A percentile compares a stretch with the other conserved stretches of the same genome.
These are phyloP conservation scores for Arabidopsis thaliana DNA, from an alignment of 345 rosid species.

Conservation along the genomic window TAIR10.1 NC_003070.9:6879501-6880000, in stretches of 20 bases:
- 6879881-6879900: not conserved
- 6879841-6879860: not conserved
- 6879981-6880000: not conserved
- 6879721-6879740: not conserved
- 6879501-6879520: not conserved
- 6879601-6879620: not conserved
- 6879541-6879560: not conserved
- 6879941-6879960: not conserved
- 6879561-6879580: slow-evolving; percentile 1
- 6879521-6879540: not conserved
- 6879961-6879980: not conserved
- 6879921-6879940: not conserved
- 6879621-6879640: not conserved
- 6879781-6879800: not conserved
- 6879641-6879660: not conserved
- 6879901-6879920: not conserved
- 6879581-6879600: not conserved
- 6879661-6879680: not conserved
- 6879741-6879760: not conserved
- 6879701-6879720: not conserved
- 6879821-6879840: not conserved
- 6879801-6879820: not conserved
- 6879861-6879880: not conserved
- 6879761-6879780: not conserved
- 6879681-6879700: not conserved